These are phyloP conservation scores for Cinchona pubescens DNA, from an alignment of 257 asterid genomes.

Conservation along the genomic window DNA sequence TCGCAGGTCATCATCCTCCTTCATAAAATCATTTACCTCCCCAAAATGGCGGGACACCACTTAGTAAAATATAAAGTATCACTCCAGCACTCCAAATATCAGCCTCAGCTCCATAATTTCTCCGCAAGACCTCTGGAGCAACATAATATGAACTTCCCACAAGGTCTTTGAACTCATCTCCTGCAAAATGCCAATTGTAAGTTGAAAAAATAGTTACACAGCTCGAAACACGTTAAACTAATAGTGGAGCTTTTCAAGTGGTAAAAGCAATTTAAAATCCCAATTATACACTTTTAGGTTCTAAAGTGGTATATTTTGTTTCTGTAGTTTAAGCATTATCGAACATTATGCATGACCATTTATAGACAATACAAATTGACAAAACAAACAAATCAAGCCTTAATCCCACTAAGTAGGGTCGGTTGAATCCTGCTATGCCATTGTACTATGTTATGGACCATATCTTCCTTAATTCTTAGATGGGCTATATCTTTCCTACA, in stretches of 20 bases:
- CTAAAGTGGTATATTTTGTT: too few relatives aligned
- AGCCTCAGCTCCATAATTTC: conserved; percentile 74
- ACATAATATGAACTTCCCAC: conserved; percentile 93
- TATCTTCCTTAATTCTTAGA: too few relatives aligned
- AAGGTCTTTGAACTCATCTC: conserved; percentile 70
- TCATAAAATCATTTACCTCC: conserved; percentile 53
- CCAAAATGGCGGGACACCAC: conserved; percentile 93
- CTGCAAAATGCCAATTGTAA: conserved; percentile 37
- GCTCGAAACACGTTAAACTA: not conserved
- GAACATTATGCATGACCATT: not conserved
- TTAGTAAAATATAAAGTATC: conserved; percentile 68
- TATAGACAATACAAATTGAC: not conserved
- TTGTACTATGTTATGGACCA: too few relatives aligned
- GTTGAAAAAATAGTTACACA: not conserved
- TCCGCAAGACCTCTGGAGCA: conserved; percentile 84
- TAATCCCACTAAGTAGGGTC: too few relatives aligned
- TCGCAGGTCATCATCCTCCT: not conserved
- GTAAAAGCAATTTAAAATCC: not conserved
- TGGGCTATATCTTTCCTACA: too few relatives aligned
- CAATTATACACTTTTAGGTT: not conserved
- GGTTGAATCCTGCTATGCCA: too few relatives aligned
- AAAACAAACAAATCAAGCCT: too few relatives aligned
- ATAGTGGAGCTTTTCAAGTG: not conserved
- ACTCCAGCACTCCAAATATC: conserved; percentile 97
- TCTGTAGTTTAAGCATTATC: not conserved